These are phyloP conservation scores for Herpotrichia juniperi DNA, from an alignment of 2,329 filamentous ascomycete genomes.

Conservation along the genomic window DNA sequence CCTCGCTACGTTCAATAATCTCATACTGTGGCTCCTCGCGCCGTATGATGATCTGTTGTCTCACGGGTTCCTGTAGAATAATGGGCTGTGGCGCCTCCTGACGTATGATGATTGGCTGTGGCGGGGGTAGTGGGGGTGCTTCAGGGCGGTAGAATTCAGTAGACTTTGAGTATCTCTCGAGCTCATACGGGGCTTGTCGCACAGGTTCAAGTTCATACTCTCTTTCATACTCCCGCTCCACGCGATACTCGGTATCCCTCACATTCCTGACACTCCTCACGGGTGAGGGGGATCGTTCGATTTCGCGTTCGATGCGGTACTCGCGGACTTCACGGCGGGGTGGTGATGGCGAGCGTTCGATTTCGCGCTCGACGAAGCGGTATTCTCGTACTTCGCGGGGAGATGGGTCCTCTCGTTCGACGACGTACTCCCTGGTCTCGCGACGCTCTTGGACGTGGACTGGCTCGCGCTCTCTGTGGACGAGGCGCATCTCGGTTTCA, in stretches of 20 bases:
- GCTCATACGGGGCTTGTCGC: conserved; percentile 46
- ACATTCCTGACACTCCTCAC: conserved; percentile 26
- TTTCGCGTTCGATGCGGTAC: conserved; percentile 59
- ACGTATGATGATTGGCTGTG: conserved; percentile 57
- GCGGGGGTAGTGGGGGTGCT: conserved; percentile 25
- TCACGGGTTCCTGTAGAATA: conserved; percentile 60
- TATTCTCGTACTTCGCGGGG: conserved; percentile 42
- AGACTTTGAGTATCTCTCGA: conserved; percentile 59
- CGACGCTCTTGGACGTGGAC: conserved; percentile 32
- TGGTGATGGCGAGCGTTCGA: conserved; percentile 48
- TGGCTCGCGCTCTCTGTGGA: conserved; percentile 46
- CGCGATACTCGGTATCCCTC: conserved; percentile 37
- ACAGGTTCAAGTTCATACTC: conserved; percentile 44
- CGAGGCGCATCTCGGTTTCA: conserved; percentile 57
- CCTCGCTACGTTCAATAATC: conserved; percentile 63
- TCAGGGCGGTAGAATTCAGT: conserved; percentile 59
- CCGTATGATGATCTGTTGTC: conserved; percentile 55
- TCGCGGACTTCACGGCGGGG: conserved; percentile 55
- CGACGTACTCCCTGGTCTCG: conserved; percentile 44
- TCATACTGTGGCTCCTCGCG: conserved; percentile 65
- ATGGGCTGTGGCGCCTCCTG: conserved; percentile 59
- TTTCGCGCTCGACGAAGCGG: conserved; percentile 39
- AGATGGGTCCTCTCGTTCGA: conserved; percentile 40
- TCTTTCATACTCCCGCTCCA: conserved; percentile 37
- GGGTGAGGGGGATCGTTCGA: conserved; percentile 55